A percentile compares a stretch with the other conserved stretches of the same genome.
Conservation (phyloP, 2,329 filamentous ascomycete genomes). For the Cordyceps cicadae region DNA sequence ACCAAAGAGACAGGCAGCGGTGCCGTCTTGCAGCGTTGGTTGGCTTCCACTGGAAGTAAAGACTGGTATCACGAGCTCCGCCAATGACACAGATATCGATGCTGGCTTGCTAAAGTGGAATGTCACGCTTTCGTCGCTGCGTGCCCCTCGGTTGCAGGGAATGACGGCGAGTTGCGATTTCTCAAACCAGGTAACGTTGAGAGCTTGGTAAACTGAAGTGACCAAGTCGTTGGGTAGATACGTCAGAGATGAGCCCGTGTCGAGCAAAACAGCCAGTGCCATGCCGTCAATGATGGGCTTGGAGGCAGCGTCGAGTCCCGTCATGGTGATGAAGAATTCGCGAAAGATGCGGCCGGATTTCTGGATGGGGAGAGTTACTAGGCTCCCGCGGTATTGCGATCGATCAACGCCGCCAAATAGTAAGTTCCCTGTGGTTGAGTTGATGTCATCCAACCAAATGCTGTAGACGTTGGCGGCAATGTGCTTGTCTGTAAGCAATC, state of each 20-base stretch:
- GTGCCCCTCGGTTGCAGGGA: constrained; percentile 44
- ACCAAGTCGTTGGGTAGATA: constrained; percentile 54
- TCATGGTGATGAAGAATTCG: constrained; percentile 64
- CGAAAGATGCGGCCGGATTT: constrained; percentile 40
- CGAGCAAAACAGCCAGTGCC: constrained; percentile 57
- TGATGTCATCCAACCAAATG: constrained; percentile 66
- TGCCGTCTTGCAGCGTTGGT: constrained; percentile 45
- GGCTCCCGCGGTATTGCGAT: constrained; percentile 51
- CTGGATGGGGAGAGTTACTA: constrained; percentile 62
- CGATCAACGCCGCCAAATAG: constrained; percentile 70
- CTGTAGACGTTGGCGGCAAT: constrained; percentile 64
- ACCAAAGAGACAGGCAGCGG: constrained; percentile 57
- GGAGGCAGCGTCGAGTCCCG: constrained; percentile 41
- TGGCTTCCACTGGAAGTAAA: constrained; percentile 37
- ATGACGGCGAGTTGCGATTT: constrained; percentile 50
- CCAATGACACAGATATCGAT: constrained; percentile 45
- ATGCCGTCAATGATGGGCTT: constrained; percentile 36
- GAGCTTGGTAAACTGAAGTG: constrained; percentile 45
- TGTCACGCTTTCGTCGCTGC: constrained; percentile 32
- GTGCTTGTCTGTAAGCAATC: constrained; percentile 50
- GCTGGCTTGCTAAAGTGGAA: constrained; percentile 45
- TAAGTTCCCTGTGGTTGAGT: constrained; percentile 56
- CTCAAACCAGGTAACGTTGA: constrained; percentile 52
- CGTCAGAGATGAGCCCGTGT: constrained; percentile 60
- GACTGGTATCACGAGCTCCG: constrained; percentile 51